These are phyloP conservation scores for Favolaschia claudopus DNA, from an alignment of 768 basidiomycete species.

Conservation along the genomic window DNA sequence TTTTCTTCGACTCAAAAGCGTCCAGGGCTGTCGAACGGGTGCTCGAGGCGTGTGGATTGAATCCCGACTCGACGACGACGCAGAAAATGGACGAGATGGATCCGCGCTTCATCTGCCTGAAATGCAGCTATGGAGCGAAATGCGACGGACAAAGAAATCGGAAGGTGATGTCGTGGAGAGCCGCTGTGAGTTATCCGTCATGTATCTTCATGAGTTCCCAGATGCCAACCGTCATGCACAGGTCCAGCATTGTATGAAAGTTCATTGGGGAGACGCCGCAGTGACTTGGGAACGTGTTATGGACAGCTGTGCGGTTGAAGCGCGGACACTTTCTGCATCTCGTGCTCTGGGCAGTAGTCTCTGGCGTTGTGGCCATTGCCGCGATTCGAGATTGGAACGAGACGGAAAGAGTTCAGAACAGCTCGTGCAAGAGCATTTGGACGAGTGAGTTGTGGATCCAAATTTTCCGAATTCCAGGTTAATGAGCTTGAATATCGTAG, in stretches of 20 bases:
- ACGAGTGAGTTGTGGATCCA: background rate
- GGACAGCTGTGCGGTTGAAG: slow-evolving; percentile 31
- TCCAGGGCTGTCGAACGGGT: slow-evolving; percentile 37
- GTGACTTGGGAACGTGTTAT: slow-evolving; percentile 39
- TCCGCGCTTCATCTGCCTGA: slow-evolving; percentile 43
- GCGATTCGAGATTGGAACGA: slow-evolving; percentile 30
- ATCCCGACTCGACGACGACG: slow-evolving; percentile 31
- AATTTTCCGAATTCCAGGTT: background rate
- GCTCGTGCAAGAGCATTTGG: slow-evolving; percentile 14
- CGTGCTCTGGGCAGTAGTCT: slow-evolving; percentile 10
- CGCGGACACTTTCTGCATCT: slow-evolving; percentile 25
- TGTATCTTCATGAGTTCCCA: background rate
- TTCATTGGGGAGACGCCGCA: slow-evolving; percentile 37
- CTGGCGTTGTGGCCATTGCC: slow-evolving; percentile 40
- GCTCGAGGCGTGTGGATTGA: slow-evolving; percentile 39
- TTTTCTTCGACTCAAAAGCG: slow-evolving; percentile 41
- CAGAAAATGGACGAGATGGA: slow-evolving; percentile 38
- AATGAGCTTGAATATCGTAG: background rate
- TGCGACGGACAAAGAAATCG: slow-evolving; percentile 42
- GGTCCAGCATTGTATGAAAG: slow-evolving; percentile 41
- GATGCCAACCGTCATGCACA: slow-evolving; percentile 10
- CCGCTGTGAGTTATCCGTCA: slow-evolving; percentile 34
- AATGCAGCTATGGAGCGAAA: slow-evolving; percentile 41
- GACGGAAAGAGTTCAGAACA: slow-evolving; percentile 29
- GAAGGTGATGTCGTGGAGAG: slow-evolving; percentile 41